Percentiles rank a stretch among this genome's conserved stretches.
These are phyloP conservation scores for Geotrichum europaeum DNA, from an alignment of 1,139 yeast genomes.

Conservation along the genomic window DNA sequence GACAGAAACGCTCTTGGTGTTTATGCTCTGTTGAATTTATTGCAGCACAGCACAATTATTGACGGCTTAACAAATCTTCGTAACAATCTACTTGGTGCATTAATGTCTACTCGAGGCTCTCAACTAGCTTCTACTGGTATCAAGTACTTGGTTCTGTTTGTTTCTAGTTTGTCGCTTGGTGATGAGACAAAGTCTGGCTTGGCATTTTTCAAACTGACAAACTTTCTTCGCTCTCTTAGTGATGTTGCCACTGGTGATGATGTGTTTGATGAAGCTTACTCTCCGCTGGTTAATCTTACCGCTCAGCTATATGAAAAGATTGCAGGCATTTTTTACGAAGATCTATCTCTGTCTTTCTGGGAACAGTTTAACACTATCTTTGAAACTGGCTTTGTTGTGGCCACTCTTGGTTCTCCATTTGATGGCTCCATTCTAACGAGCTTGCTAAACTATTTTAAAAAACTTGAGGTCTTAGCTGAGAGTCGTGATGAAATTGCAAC, in stretches of 20 bases:
- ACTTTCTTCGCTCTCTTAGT: slow-evolving; percentile 11
- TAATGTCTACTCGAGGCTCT: slow-evolving; percentile 9
- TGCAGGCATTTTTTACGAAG: slow-evolving; percentile 2
- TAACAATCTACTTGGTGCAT: slow-evolving; percentile 12
- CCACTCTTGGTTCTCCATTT: slow-evolving; percentile 10
- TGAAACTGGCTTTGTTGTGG: slow-evolving; percentile 13
- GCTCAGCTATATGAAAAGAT: slow-evolving; percentile 10
- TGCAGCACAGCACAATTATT: slow-evolving; percentile 7
- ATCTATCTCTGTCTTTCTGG: slow-evolving; percentile 12
- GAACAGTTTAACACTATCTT: slow-evolving; percentile 10
- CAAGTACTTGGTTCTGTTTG: slow-evolving; percentile 9
- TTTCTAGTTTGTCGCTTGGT: slow-evolving; percentile 4
- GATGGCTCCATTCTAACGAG: slow-evolving; percentile 2
- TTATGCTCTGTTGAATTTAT: slow-evolving; percentile 6
- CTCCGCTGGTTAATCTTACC: slow-evolving; percentile 13
- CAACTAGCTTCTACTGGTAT: slow-evolving; percentile 9
- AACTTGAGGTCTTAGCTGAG: slow-evolving; percentile 1
- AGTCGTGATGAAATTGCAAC: neutral
- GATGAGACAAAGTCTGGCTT: slow-evolving; percentile 10
- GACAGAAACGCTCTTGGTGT: slow-evolving; percentile 9
- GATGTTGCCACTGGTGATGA: slow-evolving; percentile 9
- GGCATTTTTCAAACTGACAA: slow-evolving; percentile 16
- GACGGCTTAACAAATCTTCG: slow-evolving; percentile 9
- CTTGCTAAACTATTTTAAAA: slow-evolving; percentile 1
- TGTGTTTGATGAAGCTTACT: slow-evolving; percentile 11